phyloP scores from a whole-genome alignment of 257 asterid genomes.

The Fraxinus anomala region DNA sequence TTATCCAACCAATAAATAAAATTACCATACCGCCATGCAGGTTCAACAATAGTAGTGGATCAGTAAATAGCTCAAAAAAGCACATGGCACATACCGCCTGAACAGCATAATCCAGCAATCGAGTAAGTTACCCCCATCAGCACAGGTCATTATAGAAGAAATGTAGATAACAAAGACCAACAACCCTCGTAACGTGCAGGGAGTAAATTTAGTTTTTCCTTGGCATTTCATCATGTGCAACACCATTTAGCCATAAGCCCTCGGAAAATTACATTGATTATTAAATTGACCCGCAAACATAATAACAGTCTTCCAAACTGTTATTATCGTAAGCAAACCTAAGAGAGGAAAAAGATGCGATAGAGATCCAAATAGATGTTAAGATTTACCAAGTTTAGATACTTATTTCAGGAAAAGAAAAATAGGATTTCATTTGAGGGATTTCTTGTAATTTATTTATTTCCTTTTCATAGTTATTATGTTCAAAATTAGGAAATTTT shows the following conservation, averaged over 20 bases:
- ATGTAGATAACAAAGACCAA: neutral
- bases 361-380: too few species aligned
- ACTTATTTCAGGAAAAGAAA: too few species aligned
- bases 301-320: neutral
- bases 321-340: neutral
- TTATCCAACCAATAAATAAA: constrained; percentile 7
- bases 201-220: neutral
- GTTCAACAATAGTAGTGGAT: neutral
- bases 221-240: neutral
- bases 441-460: too few species aligned
- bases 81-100: neutral
- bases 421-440: too few species aligned
- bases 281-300: neutral
- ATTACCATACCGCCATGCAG: neutral
- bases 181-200: neutral
- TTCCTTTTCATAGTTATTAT: too few species aligned
- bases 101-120: neutral
- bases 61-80: neutral
- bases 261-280: neutral
- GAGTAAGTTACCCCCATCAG: neutral
- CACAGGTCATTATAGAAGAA: neutral
- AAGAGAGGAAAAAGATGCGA: too few species aligned
- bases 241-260: neutral
- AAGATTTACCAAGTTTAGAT: too few species aligned
- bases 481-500: too few species aligned